Conservation (phyloP, 192 early-diverging fungal genomes). For the Rhizoclosmatium sp. region DNA sequence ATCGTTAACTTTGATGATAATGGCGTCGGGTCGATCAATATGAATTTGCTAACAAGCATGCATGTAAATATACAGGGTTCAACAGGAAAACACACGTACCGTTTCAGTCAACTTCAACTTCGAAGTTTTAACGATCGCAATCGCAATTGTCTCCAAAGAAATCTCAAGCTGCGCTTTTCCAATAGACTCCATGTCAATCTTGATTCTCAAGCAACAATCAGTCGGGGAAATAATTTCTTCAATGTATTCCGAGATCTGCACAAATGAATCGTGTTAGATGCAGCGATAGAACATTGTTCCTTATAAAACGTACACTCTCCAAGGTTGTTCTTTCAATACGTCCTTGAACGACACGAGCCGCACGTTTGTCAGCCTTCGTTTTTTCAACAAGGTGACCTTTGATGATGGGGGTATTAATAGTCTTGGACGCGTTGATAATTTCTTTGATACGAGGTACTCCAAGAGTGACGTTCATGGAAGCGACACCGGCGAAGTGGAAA, state of each 20-base stretch:
- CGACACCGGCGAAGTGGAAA: constrained; percentile 99
- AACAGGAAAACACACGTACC: constrained; percentile 38
- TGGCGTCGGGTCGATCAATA: constrained; percentile 45
- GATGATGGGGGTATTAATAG: constrained; percentile 95
- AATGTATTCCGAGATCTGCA: constrained; percentile 87
- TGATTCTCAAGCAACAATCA: constrained; percentile 80
- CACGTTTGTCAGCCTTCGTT: constrained; percentile 48
- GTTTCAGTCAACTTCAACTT: constrained; percentile 87
- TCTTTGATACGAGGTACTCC: constrained; percentile 99
- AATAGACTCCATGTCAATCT: constrained; percentile 86
- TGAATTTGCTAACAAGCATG: constrained; percentile 45
- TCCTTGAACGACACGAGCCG: constrained; percentile 96
- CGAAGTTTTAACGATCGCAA: constrained; percentile 78
- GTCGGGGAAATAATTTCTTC: constrained; percentile 84
- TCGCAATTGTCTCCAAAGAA: constrained; percentile 74
- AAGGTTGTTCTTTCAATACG: constrained; percentile 91
- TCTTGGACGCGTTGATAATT: constrained; percentile 98
- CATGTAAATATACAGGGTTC: not conserved
- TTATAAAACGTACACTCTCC: constrained; percentile 64
- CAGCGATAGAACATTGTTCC: constrained; percentile 9
- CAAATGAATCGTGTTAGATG: not conserved
- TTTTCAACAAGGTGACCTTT: constrained; percentile 70
- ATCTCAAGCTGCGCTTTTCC: constrained; percentile 89
- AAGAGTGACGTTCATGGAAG: constrained; percentile 98
- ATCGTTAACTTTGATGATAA: constrained; percentile 48